Evolutionary conservation across 331 rosid genomes (phyloP).

Genomic region (Arachis monticola): DNA sequence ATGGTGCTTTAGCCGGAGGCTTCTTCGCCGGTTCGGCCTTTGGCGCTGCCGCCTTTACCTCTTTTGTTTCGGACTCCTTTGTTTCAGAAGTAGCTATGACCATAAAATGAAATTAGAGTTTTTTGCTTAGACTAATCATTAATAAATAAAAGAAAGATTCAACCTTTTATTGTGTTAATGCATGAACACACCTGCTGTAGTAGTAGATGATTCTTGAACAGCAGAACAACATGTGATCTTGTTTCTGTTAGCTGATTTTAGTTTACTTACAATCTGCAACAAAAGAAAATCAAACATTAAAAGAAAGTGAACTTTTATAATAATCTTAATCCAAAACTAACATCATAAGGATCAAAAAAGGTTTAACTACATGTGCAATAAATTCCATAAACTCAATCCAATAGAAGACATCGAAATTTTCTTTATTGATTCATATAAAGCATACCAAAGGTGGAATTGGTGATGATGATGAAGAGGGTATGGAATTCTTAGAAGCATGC

Average conservation of each 20-base stretch:
- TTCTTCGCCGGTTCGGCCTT: constrained; percentile 66
- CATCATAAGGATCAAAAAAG: background rate
- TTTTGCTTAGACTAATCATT: constrained; percentile 14
- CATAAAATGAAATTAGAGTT: constrained; percentile 32
- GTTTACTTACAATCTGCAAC: constrained; percentile 53
- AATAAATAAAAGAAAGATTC: background rate
- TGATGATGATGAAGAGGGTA: constrained; percentile 47
- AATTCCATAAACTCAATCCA: background rate
- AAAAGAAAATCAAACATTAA: constrained; percentile 19
- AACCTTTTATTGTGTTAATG: background rate
- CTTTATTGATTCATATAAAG: background rate
- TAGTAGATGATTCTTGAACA: constrained; percentile 85
- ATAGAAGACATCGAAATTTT: background rate
- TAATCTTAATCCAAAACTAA: background rate
- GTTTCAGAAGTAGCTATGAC: constrained; percentile 58
- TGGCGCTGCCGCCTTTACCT: constrained; percentile 55
- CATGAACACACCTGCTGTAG: constrained; percentile 57
- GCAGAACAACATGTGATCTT: constrained; percentile 78
- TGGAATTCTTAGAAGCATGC: constrained; percentile 55
- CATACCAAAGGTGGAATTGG: constrained; percentile 46
- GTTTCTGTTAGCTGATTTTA: constrained; percentile 46
- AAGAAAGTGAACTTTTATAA: background rate
- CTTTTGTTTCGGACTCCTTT: constrained; percentile 60
- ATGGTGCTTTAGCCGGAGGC: constrained; percentile 74
- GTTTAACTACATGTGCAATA: background rate